Conservation (phyloP, 495 filamentous ascomycete genomes). For the Penicillium fimorum region DNA sequence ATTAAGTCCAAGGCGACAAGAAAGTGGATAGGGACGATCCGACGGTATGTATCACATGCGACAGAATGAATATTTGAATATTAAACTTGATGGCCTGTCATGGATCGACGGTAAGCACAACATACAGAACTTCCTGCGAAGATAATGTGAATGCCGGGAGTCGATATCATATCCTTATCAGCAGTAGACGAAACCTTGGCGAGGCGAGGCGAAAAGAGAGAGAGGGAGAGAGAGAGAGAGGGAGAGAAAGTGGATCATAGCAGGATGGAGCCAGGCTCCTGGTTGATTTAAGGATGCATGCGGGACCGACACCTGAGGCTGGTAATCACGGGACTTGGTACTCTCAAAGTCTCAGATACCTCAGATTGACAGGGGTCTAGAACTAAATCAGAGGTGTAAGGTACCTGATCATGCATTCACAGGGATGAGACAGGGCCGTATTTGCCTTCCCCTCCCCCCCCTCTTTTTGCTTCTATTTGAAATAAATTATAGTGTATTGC, state of each 20-base stretch:
- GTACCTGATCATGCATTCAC: not conserved
- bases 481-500: not conserved
- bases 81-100: not conserved
- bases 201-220: not conserved
- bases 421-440: not conserved
- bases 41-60: not conserved
- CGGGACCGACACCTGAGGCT: conserved; percentile 14
- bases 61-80: not conserved
- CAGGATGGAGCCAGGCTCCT: conserved; percentile 8
- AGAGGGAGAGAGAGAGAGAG: not conserved
- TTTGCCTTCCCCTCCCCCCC: not conserved
- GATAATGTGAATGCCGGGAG: not conserved
- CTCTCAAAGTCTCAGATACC: conserved; percentile 8
- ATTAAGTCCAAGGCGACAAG: not conserved
- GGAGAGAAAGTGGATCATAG: conserved; percentile 7
- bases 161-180: conserved; percentile 14
- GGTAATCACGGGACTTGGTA: conserved; percentile 14
- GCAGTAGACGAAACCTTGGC: not conserved
- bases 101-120: not conserved
- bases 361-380: not conserved
- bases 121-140: conserved; percentile 3
- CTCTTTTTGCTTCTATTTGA: not conserved
- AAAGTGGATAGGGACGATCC: not conserved
- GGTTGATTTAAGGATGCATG: conserved; percentile 13
- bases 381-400: not conserved